phyloP scores from a whole-genome alignment of 116 monocot species.

The Papilionanthe hybrid region DNA sequence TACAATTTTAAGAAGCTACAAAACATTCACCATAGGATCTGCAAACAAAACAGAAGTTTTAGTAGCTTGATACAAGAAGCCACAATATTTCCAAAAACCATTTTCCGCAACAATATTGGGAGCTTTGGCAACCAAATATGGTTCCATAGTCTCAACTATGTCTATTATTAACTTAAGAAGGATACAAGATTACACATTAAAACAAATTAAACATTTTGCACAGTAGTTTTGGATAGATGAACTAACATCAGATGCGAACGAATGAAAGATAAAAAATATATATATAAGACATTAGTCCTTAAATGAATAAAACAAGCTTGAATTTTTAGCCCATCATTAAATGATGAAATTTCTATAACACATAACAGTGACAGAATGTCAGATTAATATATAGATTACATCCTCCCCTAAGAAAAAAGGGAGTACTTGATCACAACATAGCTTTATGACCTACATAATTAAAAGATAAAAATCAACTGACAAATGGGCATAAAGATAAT shows the following conservation, averaged over 20 bases:
- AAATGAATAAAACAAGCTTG: not conserved
- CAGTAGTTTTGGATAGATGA: not conserved
- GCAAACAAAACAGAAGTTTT: not conserved
- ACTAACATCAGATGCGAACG: not conserved
- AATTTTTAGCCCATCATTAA: not conserved
- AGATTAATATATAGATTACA: conserved; percentile 15
- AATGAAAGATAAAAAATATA: not conserved
- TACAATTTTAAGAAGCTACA: not conserved
- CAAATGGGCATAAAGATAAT: not conserved
- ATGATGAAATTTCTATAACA: conserved; percentile 1
- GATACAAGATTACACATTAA: not conserved
- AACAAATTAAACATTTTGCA: not conserved
- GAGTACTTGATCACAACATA: conserved; percentile 14
- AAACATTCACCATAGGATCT: not conserved
- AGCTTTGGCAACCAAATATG: too few relatives aligned
- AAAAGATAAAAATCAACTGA: not conserved
- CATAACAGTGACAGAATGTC: not conserved
- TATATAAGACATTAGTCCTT: not conserved
- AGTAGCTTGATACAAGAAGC: not conserved
- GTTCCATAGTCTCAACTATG: too few relatives aligned
- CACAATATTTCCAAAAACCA: not conserved
- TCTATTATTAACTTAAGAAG: too few relatives aligned
- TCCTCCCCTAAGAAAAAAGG: conserved; percentile 6
- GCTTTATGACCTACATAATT: conserved; percentile 3
- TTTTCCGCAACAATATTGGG: not conserved